A percentile compares a stretch with the other conserved stretches of the same genome.
Conservation (phyloP, 441 rosid genomes). For the Kokia cookei region DNA sequence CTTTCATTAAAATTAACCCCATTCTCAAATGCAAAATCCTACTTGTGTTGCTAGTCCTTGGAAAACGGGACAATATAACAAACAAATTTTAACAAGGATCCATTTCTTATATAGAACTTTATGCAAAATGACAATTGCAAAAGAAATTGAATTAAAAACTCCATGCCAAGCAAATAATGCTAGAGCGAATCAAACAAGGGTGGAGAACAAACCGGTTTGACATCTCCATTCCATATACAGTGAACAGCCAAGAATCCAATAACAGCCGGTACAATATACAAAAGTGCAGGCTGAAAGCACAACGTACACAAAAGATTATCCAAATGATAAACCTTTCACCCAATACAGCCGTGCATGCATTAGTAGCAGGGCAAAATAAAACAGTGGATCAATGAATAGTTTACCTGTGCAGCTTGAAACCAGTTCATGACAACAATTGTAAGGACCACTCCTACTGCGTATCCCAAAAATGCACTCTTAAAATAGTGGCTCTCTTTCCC, state of each 20-base stretch:
- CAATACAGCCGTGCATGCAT: background rate
- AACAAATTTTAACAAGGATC: background rate
- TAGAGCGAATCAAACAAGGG: background rate
- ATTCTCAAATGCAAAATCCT: background rate
- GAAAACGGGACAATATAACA: background rate
- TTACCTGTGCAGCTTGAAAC: conserved; percentile 98
- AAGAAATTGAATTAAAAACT: background rate
- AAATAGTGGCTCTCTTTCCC: conserved; percentile 81
- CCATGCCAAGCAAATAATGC: background rate
- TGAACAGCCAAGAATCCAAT: conserved; percentile 94
- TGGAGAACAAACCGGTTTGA: conserved; percentile 62
- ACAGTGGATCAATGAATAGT: background rate
- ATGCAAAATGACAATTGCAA: background rate
- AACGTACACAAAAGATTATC: background rate
- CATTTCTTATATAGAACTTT: background rate
- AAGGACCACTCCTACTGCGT: conserved; percentile 62
- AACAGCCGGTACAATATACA: conserved; percentile 88
- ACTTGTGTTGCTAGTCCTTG: background rate
- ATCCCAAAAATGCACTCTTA: conserved; percentile 91
- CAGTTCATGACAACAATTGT: conserved; percentile 96
- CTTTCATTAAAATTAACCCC: background rate
- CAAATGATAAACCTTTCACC: background rate
- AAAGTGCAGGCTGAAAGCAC: conserved; percentile 79
- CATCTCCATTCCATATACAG: conserved; percentile 84
- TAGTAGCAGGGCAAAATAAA: background rate